A percentile compares a stretch with the other conserved stretches of the same genome.
Conservation (phyloP, 1,139 yeast species). For the Kurtzmaniella quercitrusa region DNA sequence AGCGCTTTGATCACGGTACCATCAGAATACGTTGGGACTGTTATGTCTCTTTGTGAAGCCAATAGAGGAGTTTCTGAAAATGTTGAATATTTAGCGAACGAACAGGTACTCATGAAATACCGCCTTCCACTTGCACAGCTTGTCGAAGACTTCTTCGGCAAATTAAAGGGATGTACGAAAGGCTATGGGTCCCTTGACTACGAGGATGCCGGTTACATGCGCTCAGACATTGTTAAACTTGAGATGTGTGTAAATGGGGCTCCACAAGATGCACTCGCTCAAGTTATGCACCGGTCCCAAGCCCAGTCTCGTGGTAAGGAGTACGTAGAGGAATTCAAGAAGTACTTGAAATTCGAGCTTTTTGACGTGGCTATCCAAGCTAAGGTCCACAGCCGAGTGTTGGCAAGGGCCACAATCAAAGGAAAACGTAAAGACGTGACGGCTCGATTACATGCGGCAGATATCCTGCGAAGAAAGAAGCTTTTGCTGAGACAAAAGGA, state of each 20-base stretch:
- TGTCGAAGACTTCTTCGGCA: slow-evolving; percentile 94
- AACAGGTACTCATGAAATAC: slow-evolving; percentile 78
- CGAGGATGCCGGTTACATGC: slow-evolving; percentile 84
- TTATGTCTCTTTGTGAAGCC: slow-evolving; percentile 79
- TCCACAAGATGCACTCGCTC: slow-evolving; percentile 89
- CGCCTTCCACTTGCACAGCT: slow-evolving; percentile 82
- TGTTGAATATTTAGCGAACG: slow-evolving; percentile 70
- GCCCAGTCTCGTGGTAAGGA: slow-evolving; percentile 70
- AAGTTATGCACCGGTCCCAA: slow-evolving; percentile 80
- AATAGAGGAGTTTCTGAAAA: slow-evolving; percentile 83
- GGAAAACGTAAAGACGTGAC: slow-evolving; percentile 93
- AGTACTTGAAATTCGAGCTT: slow-evolving; percentile 72
- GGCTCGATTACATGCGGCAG: slow-evolving; percentile 90
- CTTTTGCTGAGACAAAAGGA: slow-evolving; percentile 85
- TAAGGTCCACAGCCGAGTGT: slow-evolving; percentile 71
- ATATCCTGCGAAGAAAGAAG: slow-evolving; percentile 85
- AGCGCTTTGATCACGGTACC: slow-evolving; percentile 92
- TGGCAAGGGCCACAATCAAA: slow-evolving; percentile 90
- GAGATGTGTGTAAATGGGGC: slow-evolving; percentile 87
- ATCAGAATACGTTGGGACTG: slow-evolving; percentile 80
- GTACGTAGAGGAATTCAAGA: slow-evolving; percentile 79
- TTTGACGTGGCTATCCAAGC: slow-evolving; percentile 95
- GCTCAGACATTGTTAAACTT: slow-evolving; percentile 79
- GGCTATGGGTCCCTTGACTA: slow-evolving; percentile 95
- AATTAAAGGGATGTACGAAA: slow-evolving; percentile 80